A percentile compares a stretch with the other conserved stretches of the same genome.
phyloP scores from a whole-genome alignment of 2,329 filamentous ascomycete species.

The Ceratocystis destructans region DNA sequence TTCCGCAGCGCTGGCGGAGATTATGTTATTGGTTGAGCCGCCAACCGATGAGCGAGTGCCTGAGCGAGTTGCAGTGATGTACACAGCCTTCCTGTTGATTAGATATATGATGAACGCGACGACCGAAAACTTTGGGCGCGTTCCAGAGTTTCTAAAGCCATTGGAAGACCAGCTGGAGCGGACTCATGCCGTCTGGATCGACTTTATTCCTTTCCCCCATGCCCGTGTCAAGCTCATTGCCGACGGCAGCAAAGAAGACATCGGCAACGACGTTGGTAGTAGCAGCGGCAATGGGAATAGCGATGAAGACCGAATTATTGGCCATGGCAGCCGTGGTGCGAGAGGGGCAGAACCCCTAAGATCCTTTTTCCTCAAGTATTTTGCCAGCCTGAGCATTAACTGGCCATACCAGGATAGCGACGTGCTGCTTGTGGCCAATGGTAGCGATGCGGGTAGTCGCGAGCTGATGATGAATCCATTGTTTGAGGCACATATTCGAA shows the following conservation, averaged over 20 bases:
- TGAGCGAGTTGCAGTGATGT: constrained; percentile 69
- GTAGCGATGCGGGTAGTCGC: constrained; percentile 27
- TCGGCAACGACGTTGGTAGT: not conserved
- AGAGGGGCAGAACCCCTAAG: not conserved
- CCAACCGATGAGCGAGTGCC: constrained; percentile 51
- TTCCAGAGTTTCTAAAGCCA: constrained; percentile 62
- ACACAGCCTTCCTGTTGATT: constrained; percentile 77
- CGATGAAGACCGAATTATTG: not conserved
- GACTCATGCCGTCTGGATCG: constrained; percentile 67
- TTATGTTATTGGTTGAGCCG: constrained; percentile 65
- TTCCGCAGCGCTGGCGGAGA: constrained; percentile 74
- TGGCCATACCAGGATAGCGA: constrained; percentile 72
- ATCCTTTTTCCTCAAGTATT: constrained; percentile 66
- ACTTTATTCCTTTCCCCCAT: constrained; percentile 64
- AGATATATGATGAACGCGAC: constrained; percentile 73
- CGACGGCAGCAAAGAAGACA: not conserved
- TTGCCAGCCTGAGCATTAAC: constrained; percentile 59
- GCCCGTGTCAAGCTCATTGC: constrained; percentile 56
- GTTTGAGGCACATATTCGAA: constrained; percentile 65
- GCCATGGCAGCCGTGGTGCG: not conserved
- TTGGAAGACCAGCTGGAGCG: constrained; percentile 49
- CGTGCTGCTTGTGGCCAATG: constrained; percentile 46
- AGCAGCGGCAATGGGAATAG: constrained; percentile 29
- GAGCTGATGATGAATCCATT: constrained; percentile 73
- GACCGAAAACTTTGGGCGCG: constrained; percentile 60